phyloP scores from a whole-genome alignment of 73 alveolate species.

The Tetrahymena thermophila region DNA sequence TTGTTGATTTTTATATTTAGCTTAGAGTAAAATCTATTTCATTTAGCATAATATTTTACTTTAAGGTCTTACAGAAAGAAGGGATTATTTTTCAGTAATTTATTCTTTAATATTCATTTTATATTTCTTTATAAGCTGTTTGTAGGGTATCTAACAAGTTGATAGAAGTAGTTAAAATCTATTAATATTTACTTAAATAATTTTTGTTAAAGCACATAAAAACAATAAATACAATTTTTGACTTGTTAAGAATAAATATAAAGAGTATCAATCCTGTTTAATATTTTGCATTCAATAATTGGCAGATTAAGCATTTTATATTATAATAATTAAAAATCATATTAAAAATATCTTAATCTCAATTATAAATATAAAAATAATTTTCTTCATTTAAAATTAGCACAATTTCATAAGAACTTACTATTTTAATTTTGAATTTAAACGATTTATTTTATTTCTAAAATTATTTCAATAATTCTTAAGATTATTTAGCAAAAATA shows the following conservation, averaged over 20 bases:
- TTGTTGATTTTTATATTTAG: not conserved
- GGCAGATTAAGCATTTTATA: not conserved
- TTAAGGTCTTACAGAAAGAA: not conserved
- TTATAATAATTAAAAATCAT: no score
- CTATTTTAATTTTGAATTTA: no score
- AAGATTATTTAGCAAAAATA: no score
- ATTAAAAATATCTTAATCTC: no score
- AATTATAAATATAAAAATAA: no score
- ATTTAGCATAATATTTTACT: not conserved
- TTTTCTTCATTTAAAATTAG: no score
- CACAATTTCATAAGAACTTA: no score
- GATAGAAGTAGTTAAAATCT: not conserved
- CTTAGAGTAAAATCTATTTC: no score
- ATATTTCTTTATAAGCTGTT: not conserved
- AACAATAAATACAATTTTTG: not conserved
- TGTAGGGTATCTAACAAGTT: not conserved
- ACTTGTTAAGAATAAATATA: not conserved
- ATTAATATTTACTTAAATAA: no score
- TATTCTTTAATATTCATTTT: not conserved
- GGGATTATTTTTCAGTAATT: not conserved
- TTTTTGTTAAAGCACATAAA: not conserved
- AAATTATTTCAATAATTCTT: no score
- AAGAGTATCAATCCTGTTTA: not conserved
- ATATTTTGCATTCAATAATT: not conserved
- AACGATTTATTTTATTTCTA: no score